phyloP scores from a whole-genome alignment of 306 rosid genomes.

The Cucumis melo region DNA sequence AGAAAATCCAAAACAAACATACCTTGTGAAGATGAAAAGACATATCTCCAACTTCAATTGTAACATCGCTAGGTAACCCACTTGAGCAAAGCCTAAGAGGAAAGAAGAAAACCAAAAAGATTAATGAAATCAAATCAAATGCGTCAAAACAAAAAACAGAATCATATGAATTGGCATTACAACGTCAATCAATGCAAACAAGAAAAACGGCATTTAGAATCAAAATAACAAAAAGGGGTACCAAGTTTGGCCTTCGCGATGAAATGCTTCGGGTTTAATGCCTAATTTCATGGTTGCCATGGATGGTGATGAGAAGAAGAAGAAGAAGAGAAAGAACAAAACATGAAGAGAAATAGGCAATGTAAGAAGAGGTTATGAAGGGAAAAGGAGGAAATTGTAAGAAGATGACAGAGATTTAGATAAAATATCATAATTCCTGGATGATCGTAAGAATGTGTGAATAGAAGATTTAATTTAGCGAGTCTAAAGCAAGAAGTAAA shows the following conservation, averaged over 20 bases:
- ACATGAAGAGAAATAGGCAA: neutral
- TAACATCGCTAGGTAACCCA: conserved; percentile 70
- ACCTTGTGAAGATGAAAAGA: conserved; percentile 83
- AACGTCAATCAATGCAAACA: neutral
- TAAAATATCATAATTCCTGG: neutral
- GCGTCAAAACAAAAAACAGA: no score
- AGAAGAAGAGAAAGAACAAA: neutral
- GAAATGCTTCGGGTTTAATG: conserved; percentile 55
- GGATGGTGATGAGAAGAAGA: neutral
- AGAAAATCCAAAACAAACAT: neutral
- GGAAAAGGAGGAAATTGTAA: neutral
- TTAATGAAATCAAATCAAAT: no score
- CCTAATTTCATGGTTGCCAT: conserved; percentile 72
- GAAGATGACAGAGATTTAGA: neutral
- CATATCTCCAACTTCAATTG: conserved; percentile 45
- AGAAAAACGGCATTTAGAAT: neutral
- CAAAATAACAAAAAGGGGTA: neutral
- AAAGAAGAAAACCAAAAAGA: neutral
- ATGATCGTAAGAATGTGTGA: neutral
- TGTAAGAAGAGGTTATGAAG: conserved; percentile 12
- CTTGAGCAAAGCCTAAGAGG: conserved; percentile 56
- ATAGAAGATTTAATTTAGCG: conserved; percentile 20
- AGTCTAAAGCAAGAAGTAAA: conserved; percentile 43
- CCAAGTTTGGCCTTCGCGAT: conserved; percentile 63
- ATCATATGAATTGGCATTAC: no score